phyloP scores from a whole-genome alignment of 1,284 basidiomycete species.

The Waitea zeae region DNA sequence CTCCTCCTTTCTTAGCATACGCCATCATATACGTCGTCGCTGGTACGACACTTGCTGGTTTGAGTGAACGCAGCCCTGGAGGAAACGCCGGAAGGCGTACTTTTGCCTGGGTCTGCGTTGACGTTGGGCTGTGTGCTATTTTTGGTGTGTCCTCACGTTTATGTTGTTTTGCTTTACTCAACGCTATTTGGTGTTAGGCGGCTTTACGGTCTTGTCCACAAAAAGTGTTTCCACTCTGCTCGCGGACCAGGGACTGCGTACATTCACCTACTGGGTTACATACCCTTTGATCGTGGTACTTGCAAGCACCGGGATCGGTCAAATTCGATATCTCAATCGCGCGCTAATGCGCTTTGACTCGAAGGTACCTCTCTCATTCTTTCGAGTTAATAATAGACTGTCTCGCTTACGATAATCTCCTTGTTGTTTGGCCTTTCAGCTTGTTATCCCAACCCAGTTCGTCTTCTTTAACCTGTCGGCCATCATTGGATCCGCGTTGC shows the following conservation, averaged over 20 bases:
- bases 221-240: slow-evolving; percentile 84
- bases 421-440: too few relatives aligned
- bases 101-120: slow-evolving; percentile 71
- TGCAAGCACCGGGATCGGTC: slow-evolving; percentile 61
- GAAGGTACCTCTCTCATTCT: slow-evolving; percentile 36
- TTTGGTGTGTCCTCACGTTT: slow-evolving; percentile 36
- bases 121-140: slow-evolving; percentile 77
- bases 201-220: slow-evolving; percentile 88
- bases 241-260: slow-evolving; percentile 55
- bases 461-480: slow-evolving; percentile 79
- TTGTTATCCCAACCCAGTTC: slow-evolving; percentile 90
- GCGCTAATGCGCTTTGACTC: slow-evolving; percentile 82
- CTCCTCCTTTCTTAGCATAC: slow-evolving; percentile 62
- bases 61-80: slow-evolving; percentile 43
- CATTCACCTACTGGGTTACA: slow-evolving; percentile 64
- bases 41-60: slow-evolving; percentile 37
- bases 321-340: slow-evolving; percentile 84
- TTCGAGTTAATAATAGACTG: slow-evolving; percentile 1
- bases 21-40: slow-evolving; percentile 40
- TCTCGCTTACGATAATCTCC: slow-evolving; percentile 19
- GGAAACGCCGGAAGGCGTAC: slow-evolving; percentile 44
- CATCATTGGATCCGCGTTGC: slow-evolving; percentile 82
- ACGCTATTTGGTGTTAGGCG: slow-evolving; percentile 27
- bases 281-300: slow-evolving; percentile 39
- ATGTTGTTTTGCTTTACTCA: background rate